Percentiles rank a stretch among this genome's conserved stretches.
phyloP scores from a whole-genome alignment of 2,329 filamentous ascomycete species.

The Achaetomium macrosporum region DNA sequence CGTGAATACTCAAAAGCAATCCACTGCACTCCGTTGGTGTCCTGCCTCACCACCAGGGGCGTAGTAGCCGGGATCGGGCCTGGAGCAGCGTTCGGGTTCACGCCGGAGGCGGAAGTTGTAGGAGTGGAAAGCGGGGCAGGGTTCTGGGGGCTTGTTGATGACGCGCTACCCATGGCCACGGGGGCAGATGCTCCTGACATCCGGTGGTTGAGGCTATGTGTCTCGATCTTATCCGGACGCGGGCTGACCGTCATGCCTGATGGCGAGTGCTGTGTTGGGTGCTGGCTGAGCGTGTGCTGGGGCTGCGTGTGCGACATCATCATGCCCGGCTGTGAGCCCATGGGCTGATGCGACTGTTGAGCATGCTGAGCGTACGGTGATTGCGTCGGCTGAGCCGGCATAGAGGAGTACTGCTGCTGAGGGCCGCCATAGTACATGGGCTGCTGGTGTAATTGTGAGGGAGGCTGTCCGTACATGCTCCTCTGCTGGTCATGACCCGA shows the following conservation, averaged over 20 bases:
- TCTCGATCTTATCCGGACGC: slow-evolving; percentile 56
- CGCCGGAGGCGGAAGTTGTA: slow-evolving; percentile 45
- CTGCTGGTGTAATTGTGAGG: slow-evolving; percentile 71
- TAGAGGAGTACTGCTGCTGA: slow-evolving; percentile 58
- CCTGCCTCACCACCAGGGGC: slow-evolving; percentile 86
- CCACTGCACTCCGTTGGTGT: slow-evolving; percentile 96
- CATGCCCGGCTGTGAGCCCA: slow-evolving; percentile 60
- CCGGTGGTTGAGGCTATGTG: slow-evolving; percentile 52
- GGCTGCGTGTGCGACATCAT: slow-evolving; percentile 58
- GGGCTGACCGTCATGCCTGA: slow-evolving; percentile 56
- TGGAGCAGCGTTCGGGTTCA: slow-evolving; percentile 86
- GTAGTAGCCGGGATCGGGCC: slow-evolving; percentile 96
- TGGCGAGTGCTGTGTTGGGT: slow-evolving; percentile 51
- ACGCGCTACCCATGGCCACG: slow-evolving; percentile 37
- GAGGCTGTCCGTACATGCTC: slow-evolving; percentile 74
- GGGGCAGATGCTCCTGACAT: slow-evolving; percentile 53
- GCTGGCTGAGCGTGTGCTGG: slow-evolving; percentile 54
- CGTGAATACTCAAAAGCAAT: slow-evolving; percentile 98
- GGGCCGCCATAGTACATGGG: slow-evolving; percentile 68
- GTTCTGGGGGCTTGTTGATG: slow-evolving; percentile 34
- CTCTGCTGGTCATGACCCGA: slow-evolving; percentile 86
- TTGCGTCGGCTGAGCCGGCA: slow-evolving; percentile 56
- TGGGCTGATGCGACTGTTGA: slow-evolving; percentile 50
- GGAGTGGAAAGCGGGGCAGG: slow-evolving; percentile 40
- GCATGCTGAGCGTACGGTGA: slow-evolving; percentile 58